phyloP scores from a whole-genome alignment of 345 rosid species.

The Physaria fendleri region DNA sequence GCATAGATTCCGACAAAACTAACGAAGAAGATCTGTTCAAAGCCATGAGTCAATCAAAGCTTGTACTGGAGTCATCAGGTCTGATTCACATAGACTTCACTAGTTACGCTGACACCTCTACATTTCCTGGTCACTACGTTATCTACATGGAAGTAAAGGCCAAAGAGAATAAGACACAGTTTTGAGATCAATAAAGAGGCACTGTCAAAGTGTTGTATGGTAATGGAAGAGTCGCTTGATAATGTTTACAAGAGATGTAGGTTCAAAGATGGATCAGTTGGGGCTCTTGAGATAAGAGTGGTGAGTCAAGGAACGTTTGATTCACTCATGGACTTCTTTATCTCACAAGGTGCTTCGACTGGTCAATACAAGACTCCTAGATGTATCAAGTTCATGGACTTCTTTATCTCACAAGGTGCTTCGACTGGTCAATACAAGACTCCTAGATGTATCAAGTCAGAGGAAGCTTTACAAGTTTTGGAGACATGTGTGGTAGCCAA shows the following conservation, averaged over 20 bases:
- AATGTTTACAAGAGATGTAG: conserved; percentile 70
- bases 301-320: conserved; percentile 65
- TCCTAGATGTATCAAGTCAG: conserved; percentile 75
- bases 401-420: conserved; percentile 65
- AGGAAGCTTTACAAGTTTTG: conserved; percentile 44
- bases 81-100: conserved; percentile 62
- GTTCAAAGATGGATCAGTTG: conserved; percentile 62
- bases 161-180: background rate
- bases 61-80: conserved; percentile 45
- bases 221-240: conserved; percentile 67
- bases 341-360: too few species aligned
- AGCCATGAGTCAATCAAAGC: conserved; percentile 54
- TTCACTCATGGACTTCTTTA: conserved; percentile 77
- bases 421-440: conserved; percentile 92
- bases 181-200: conserved; percentile 31
- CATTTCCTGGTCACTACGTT: conserved; percentile 88
- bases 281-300: conserved; percentile 73
- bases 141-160: conserved; percentile 55
- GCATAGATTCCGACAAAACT: conserved; percentile 81
- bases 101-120: conserved; percentile 58
- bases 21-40: conserved; percentile 77
- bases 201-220: conserved; percentile 60
- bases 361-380: too few species aligned
- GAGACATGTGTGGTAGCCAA: conserved; percentile 52
- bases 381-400: too few species aligned